These are phyloP conservation scores for Boletus rufocinnamomeus DNA, from an alignment of 768 basidiomycete species.

Conservation along the genomic window DNA sequence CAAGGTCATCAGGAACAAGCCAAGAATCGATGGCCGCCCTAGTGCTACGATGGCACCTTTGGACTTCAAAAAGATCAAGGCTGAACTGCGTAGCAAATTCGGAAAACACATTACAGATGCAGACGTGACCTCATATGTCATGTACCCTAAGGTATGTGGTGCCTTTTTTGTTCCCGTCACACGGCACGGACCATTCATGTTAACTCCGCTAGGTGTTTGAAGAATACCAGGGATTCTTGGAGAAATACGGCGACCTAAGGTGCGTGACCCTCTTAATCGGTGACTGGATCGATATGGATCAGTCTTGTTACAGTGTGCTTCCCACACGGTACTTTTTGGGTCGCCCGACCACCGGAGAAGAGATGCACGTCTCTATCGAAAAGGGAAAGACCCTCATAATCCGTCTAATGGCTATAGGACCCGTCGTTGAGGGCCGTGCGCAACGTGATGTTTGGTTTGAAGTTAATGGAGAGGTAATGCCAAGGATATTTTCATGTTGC, in stretches of 20 bases:
- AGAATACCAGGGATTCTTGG: slow-evolving; percentile 92
- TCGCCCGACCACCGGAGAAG: slow-evolving; percentile 88
- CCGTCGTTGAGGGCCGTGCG: slow-evolving; percentile 87
- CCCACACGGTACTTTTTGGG: slow-evolving; percentile 98
- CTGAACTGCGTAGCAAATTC: slow-evolving; percentile 88
- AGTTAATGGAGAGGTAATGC: slow-evolving; percentile 87
- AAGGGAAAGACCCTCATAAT: slow-evolving; percentile 97
- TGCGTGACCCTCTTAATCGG: slow-evolving; percentile 36
- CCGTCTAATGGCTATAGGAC: slow-evolving; percentile 92
- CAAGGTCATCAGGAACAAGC: slow-evolving; percentile 90
- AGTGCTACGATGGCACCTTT: slow-evolving; percentile 85
- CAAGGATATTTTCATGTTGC: slow-evolving; percentile 6
- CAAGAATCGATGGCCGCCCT: slow-evolving; percentile 91
- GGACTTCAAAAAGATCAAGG: slow-evolving; percentile 96
- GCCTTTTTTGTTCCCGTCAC: slow-evolving; percentile 6
- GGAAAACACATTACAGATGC: slow-evolving; percentile 92
- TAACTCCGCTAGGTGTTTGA: slow-evolving; percentile 77
- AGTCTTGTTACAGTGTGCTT: slow-evolving; percentile 62
- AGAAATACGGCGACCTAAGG: slow-evolving; percentile 96
- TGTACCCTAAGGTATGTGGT: slow-evolving; percentile 91
- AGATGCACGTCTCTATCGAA: slow-evolving; percentile 96
- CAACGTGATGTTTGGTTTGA: slow-evolving; percentile 98
- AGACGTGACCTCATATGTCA: slow-evolving; percentile 94
- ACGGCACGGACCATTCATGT: slow-evolving; percentile 10
- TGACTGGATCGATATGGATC: slow-evolving; percentile 12